Conservation (phyloP, 805 yeast species). For the Myxozyma kluyveri region DNA sequence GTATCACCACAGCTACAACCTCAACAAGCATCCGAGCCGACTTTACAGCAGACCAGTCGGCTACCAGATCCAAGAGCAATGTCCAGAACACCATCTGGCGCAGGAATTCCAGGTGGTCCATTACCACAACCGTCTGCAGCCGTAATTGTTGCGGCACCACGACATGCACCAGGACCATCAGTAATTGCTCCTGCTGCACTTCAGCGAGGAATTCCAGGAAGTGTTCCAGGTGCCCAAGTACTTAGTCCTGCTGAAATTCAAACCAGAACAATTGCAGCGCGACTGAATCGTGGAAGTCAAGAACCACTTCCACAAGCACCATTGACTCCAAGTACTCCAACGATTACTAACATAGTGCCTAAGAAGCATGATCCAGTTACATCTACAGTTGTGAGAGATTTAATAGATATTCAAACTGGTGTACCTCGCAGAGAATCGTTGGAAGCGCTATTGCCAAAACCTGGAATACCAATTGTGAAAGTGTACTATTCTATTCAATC, state of each 20-base stretch:
- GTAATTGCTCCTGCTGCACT: conserved; percentile 38
- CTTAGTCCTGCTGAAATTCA: no score
- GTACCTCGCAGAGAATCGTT: not conserved
- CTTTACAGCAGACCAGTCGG: not conserved
- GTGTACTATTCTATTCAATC: conserved; percentile 84
- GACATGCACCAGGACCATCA: conserved; percentile 7
- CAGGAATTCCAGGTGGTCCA: conserved; percentile 27
- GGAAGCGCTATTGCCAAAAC: not conserved
- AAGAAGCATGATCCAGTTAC: not conserved
- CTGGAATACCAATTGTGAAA: conserved; percentile 61
- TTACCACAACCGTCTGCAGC: conserved; percentile 34
- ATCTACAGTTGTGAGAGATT: not conserved
- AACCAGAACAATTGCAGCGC: no score
- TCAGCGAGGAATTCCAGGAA: no score
- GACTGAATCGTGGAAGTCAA: no score
- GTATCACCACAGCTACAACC: no score
- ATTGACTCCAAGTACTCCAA: no score
- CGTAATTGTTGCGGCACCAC: conserved; percentile 6
- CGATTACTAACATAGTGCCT: no score
- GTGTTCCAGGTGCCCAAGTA: no score
- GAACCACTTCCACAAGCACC: no score
- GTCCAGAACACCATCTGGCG: not conserved
- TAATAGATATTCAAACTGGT: conserved; percentile 12
- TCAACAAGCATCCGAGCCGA: not conserved
- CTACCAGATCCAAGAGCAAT: not conserved